Evolutionary conservation across 73 alveolate species (phyloP).

Genomic region (Loxodes magnus): DNA sequence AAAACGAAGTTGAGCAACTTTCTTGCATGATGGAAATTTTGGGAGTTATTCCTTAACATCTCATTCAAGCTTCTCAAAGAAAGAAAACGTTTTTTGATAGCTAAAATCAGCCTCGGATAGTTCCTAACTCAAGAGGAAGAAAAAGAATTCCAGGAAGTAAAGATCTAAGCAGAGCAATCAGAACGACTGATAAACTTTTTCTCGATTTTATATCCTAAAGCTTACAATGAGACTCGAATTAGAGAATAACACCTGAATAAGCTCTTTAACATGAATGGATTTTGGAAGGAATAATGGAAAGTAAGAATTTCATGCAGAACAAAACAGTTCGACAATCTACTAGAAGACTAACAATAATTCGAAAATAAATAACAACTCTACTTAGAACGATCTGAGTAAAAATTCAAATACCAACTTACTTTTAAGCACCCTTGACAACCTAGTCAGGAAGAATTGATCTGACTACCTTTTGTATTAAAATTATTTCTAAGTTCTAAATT

Average conservation of each 20-base stretch:
- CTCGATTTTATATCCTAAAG: slow-evolving; percentile 65
- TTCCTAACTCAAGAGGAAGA: slow-evolving; percentile 65
- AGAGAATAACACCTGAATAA: slow-evolving; percentile 79
- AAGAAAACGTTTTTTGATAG: slow-evolving; percentile 50
- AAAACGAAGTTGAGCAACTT: slow-evolving; percentile 70
- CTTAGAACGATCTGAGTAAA: too few relatives aligned
- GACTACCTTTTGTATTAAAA: too few relatives aligned
- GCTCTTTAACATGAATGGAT: slow-evolving; percentile 77
- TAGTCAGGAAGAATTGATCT: too few relatives aligned
- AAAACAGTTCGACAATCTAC: too few relatives aligned
- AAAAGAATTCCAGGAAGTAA: slow-evolving; percentile 57
- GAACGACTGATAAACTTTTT: slow-evolving; percentile 48
- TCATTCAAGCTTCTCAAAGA: slow-evolving; percentile 13
- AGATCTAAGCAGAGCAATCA: slow-evolving; percentile 28
- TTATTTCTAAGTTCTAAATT: too few relatives aligned
- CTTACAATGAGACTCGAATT: slow-evolving; percentile 81
- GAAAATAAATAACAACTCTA: too few relatives aligned
- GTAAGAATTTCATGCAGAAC: too few relatives aligned
- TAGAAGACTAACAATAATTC: too few relatives aligned
- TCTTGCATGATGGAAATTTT: slow-evolving; percentile 70
- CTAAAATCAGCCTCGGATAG: slow-evolving; percentile 37
- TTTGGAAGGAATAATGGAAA: too few relatives aligned
- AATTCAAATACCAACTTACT: too few relatives aligned
- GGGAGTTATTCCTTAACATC: slow-evolving; percentile 47
- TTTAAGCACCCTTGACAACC: too few relatives aligned